A percentile compares a stretch with the other conserved stretches of the same genome.
phyloP scores from a whole-genome alignment of 352 stramenopile species.

The Aphanomyces cochlioides region DNA sequence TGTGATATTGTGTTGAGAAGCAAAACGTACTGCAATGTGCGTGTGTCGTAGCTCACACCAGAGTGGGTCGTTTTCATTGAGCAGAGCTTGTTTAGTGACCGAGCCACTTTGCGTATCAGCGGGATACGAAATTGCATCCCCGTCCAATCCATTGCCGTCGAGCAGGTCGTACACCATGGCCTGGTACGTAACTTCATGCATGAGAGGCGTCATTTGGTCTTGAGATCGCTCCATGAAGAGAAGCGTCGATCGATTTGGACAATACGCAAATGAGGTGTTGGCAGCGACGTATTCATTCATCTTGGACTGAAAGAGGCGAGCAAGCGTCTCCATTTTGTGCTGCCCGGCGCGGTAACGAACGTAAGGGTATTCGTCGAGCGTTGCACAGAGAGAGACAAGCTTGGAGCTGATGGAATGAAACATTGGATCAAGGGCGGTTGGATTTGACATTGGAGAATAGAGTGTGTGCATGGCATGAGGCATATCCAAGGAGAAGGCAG shows the following conservation, averaged over 20 bases:
- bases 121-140: conserved; percentile 91
- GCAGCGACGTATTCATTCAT: conserved; percentile 94
- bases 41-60: conserved; percentile 95
- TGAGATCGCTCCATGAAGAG: conserved; percentile 93
- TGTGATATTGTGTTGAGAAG: neutral
- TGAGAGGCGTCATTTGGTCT: conserved; percentile 92
- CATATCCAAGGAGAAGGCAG: conserved; percentile 94
- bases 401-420: conserved; percentile 79
- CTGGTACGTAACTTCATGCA: conserved; percentile 98
- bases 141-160: conserved; percentile 62
- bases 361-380: conserved; percentile 96
- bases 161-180: conserved; percentile 96
- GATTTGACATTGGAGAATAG: conserved; percentile 61
- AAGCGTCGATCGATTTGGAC: conserved; percentile 85
- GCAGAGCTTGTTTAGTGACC: conserved; percentile 85
- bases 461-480: conserved; percentile 64
- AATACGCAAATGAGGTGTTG: conserved; percentile 90
- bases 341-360: conserved; percentile 88
- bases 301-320: conserved; percentile 90
- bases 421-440: conserved; percentile 42
- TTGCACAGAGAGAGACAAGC: conserved; percentile 95
- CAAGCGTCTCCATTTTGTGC: conserved; percentile 81
- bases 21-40: conserved; percentile 83
- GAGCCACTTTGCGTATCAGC: conserved; percentile 78
- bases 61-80: conserved; percentile 96